These are phyloP conservation scores for Colletotrichum sp. DNA, from an alignment of 2,329 filamentous ascomycete genomes.

Conservation along the genomic window DNA sequence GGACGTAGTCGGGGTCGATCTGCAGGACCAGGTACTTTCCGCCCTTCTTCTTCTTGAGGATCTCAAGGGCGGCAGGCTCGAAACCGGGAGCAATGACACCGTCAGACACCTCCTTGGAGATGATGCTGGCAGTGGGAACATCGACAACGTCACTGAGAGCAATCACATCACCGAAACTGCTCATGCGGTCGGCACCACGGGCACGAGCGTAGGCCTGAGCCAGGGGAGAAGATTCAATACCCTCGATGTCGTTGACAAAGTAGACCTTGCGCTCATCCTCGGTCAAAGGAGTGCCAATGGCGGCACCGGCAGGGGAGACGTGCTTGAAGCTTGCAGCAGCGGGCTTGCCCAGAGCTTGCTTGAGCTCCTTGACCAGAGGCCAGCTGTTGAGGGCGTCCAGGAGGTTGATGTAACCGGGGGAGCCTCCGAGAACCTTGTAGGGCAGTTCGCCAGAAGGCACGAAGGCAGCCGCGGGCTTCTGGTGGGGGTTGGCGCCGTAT, in stretches of 20 bases:
- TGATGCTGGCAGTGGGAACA: slow-evolving; percentile 93
- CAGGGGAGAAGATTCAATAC: slow-evolving; percentile 82
- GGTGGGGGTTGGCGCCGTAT: slow-evolving; percentile 97
- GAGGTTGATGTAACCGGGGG: slow-evolving; percentile 96
- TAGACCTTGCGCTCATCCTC: slow-evolving; percentile 95
- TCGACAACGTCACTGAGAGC: slow-evolving; percentile 92
- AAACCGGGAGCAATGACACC: slow-evolving; percentile 94
- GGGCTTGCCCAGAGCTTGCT: slow-evolving; percentile 83
- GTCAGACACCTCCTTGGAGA: slow-evolving; percentile 96
- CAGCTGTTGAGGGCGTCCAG: slow-evolving; percentile 96
- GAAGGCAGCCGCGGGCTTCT: slow-evolving; percentile 93
- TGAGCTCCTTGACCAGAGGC: slow-evolving; percentile 96
- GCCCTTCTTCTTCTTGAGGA: slow-evolving; percentile 97
- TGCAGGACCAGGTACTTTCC: slow-evolving; percentile 96
- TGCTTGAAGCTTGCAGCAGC: slow-evolving; percentile 99
- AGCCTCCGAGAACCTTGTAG: slow-evolving; percentile 91
- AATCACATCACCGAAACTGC: slow-evolving; percentile 96
- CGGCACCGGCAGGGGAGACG: slow-evolving; percentile 94
- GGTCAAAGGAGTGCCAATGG: slow-evolving; percentile 86
- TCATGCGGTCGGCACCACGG: slow-evolving; percentile 96
- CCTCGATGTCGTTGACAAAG: slow-evolving; percentile 95
- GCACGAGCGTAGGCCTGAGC: slow-evolving; percentile 97
- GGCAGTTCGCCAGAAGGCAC: slow-evolving; percentile 76
- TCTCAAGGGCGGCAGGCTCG: slow-evolving; percentile 82
- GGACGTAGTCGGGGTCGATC: slow-evolving; percentile 88